Base-by-base conservation (phyloP, 768 basidiomycete species). In the Tylopilus balloui region DNA sequence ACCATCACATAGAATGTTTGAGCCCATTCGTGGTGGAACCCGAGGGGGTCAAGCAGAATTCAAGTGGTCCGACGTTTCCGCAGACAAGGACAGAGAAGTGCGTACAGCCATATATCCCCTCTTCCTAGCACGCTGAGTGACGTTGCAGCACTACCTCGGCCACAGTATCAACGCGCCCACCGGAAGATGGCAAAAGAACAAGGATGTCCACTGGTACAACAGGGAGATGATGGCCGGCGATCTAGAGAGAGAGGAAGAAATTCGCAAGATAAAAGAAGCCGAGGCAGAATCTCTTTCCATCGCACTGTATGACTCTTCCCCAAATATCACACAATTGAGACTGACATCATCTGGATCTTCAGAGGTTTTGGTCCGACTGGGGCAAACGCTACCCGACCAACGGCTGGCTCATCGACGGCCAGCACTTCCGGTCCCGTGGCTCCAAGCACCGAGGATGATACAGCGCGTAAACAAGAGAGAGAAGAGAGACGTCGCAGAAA, bases 181-280 rank as follows among this genome's bases (percentile, higher is more conserved):
- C 1, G 94, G 94, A 2, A 76, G 94, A 40, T 98, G 94, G 94
- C 94, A 96, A 71, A 94, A 94, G 71, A 92, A 92, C 73, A 92
- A 94, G 66, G 94, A 98, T 61, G 72, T 98, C 14, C 93, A 95
- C 60, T 98, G 94, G 94, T 98, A 95, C 64, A 80, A 73, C 59
- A 82, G 93, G 24, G 90, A 92, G 5, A 23, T 52, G 28, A 60
- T 63, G 2, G 54, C 60, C 13, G 58, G 57, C 3, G 79, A 79
- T 13, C 65, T 65, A 11, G 80, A 81, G 53, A 73, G 79, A 47
- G 59, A 45, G 0, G 91, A 86, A 52, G 94, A 97, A 71, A 84
- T 96, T 27, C 71, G 79, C 48, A 80, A 77, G 59, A 65, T 96
- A 54, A 95, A 96, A 66, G 87, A 92, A 61, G 77, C 84, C 14